Conservation (phyloP, 2,329 filamentous ascomycete genomes). For the Chaetoscypha palmicola region DNA sequence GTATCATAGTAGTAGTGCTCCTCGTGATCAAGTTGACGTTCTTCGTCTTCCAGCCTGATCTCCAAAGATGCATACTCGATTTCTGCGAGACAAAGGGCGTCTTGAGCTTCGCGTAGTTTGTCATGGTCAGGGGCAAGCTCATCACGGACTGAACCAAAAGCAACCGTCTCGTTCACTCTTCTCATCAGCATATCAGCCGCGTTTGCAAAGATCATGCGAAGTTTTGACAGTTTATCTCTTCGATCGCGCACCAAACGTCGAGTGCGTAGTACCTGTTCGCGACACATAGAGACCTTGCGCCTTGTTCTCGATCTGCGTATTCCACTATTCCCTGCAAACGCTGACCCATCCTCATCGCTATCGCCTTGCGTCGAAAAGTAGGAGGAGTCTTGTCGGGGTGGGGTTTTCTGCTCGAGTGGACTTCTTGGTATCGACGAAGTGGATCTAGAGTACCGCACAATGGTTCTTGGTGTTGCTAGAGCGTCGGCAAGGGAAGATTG, state of each 20-base stretch:
- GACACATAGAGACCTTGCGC: slow-evolving; percentile 11
- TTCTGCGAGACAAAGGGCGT: slow-evolving; percentile 17
- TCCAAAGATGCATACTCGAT: slow-evolving; percentile 16
- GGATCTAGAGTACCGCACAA: slow-evolving; percentile 1
- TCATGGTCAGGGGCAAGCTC: slow-evolving; percentile 15
- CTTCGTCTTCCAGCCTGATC: slow-evolving; percentile 17
- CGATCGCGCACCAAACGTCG: slow-evolving; percentile 9
- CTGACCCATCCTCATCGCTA: slow-evolving; percentile 4
- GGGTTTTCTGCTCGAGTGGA: background rate
- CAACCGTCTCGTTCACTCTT: slow-evolving; percentile 13
- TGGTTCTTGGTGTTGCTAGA: background rate
- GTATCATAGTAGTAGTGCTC: slow-evolving; percentile 19
- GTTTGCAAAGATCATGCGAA: slow-evolving; percentile 12
- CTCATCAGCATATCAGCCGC: slow-evolving; percentile 15
- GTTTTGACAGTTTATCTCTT: slow-evolving; percentile 9
- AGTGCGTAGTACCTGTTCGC: slow-evolving; percentile 15
- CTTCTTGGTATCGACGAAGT: slow-evolving; percentile 1
- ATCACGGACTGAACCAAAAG: slow-evolving; percentile 11
- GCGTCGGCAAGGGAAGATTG: too few species aligned
- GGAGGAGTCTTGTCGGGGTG: slow-evolving; percentile 17
- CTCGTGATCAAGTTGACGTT: slow-evolving; percentile 18
- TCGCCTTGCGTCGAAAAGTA: slow-evolving; percentile 14
- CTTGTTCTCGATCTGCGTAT: slow-evolving; percentile 15
- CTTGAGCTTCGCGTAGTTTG: slow-evolving; percentile 13
- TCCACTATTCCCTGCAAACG: background rate